Evolutionary conservation across 1,139 yeast genomes (phyloP), one percentile per base, ranked within the genome.

Genomic region (Saccharomyces hybrid): DNA sequence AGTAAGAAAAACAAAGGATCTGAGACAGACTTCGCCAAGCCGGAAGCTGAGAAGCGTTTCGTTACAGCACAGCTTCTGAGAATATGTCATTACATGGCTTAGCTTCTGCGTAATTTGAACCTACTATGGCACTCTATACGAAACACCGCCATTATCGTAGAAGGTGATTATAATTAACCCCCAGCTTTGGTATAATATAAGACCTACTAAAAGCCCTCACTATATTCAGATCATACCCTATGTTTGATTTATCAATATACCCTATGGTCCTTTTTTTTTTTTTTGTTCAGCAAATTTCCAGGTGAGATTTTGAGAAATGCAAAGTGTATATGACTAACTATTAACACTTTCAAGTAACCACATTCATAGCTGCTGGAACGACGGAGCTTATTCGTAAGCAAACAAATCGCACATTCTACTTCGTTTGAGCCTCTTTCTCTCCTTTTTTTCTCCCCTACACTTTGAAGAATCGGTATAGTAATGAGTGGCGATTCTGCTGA

Each of bases 401-500:
- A n/a, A 46, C n/a, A 14, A 11, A 27, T 24, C 31, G 16, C 19
- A n/a, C 41, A 24, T 8, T 46, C 2, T 9, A 12, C 21, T 4
- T n/a, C 7, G 5, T 14, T 2, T 7, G 31, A 21, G 11, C 48
- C 27, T n/a, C 5, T 14, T 46, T 46, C 6, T 9, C 3, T 12
- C 9, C 26, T 11, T 24, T 26, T 24, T 12, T 12, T 21, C n/a
- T 7, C 31, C 11, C 6, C 12, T 12, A 27, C 9, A n/a, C 16
- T n/a, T 46, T 14, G 31, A 46, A 26, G 19, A 24, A 24, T 11
- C 8, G 16, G 31, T 24, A 26, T 26, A 11, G 16, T 27, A 14
- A 71, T 71, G 74, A 71, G 70, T 57, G 58, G 70, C 51, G 57
- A 58, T 14, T 60, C 65, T 4, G 64, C 71, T 5, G 54, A 57